Evolutionary conservation across 148 eudicot species (phyloP).

Genomic region (Rhododendron kiyosumense): DNA sequence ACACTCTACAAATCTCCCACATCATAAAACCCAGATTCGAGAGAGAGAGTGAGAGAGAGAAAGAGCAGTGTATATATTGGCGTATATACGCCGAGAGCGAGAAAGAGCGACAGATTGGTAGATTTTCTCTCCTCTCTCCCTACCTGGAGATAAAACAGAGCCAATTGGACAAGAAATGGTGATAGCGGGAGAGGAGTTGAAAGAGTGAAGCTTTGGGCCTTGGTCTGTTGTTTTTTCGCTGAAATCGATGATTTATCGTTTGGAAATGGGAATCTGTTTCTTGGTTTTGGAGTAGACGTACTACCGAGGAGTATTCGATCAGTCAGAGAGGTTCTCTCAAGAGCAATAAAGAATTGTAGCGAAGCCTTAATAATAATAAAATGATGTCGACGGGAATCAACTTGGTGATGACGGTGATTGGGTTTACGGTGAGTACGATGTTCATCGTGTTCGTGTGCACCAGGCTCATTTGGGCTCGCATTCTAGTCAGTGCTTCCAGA

Average conservation of each 20-base stretch:
- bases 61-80: not conserved
- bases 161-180: not conserved
- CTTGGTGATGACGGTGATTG: constrained; percentile 95
- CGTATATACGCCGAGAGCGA: not conserved
- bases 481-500: constrained; percentile 58
- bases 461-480: constrained; percentile 82
- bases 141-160: not conserved
- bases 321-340: no score
- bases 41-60: not conserved
- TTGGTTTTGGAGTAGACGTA: constrained; percentile 2
- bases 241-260: not conserved
- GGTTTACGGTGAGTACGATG: constrained; percentile 69
- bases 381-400: constrained; percentile 66
- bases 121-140: not conserved
- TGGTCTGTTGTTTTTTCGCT: not conserved
- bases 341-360: not conserved
- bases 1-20: not conserved
- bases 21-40: not conserved
- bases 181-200: not conserved
- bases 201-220: not conserved
- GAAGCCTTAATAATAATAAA: not conserved
- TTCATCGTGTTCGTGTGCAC: constrained; percentile 94
- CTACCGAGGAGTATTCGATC: no score
- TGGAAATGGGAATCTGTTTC: not conserved
- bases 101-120: not conserved